Percentiles rank a stretch among this genome's conserved stretches.
These are phyloP conservation scores for Limnanthes douglasii DNA, from an alignment of 345 rosid genomes.

Conservation along the genomic window DNA sequence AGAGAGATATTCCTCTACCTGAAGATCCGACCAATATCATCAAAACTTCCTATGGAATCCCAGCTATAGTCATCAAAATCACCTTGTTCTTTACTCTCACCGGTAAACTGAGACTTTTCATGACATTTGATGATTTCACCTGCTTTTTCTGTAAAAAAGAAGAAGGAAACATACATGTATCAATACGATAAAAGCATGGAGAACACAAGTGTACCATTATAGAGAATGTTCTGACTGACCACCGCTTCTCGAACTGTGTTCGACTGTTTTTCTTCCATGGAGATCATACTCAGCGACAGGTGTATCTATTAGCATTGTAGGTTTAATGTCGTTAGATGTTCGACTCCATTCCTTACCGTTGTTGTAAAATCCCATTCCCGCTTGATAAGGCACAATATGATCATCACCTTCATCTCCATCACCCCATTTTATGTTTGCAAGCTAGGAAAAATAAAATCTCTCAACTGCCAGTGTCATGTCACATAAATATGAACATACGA, in stretches of 20 bases:
- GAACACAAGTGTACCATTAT: slow-evolving; percentile 8
- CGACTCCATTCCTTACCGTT: slow-evolving; percentile 34
- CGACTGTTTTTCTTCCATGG: slow-evolving; percentile 24
- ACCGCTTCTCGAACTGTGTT: slow-evolving; percentile 26
- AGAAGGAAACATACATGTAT: slow-evolving; percentile 14
- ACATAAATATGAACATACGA: slow-evolving; percentile 5
- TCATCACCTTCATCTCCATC: slow-evolving; percentile 55
- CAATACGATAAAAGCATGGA: slow-evolving; percentile 13
- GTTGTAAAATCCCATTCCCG: slow-evolving; percentile 24
- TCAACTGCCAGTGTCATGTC: slow-evolving; percentile 6
- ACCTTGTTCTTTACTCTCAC: slow-evolving; percentile 48
- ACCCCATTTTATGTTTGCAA: slow-evolving; percentile 80
- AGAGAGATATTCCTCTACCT: slow-evolving; percentile 46
- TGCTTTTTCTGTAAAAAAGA: slow-evolving; percentile 25
- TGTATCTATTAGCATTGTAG: slow-evolving; percentile 25
- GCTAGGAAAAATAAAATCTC: slow-evolving; percentile 29
- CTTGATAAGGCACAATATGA: slow-evolving; percentile 65
- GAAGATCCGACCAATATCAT: slow-evolving; percentile 82
- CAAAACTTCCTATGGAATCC: slow-evolving; percentile 94
- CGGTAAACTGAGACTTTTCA: slow-evolving; percentile 33
- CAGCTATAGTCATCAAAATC: slow-evolving; percentile 79
- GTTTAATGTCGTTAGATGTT: slow-evolving; percentile 23
- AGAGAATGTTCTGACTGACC: slow-evolving; percentile 23
- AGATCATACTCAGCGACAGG: slow-evolving; percentile 20
- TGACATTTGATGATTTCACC: slow-evolving; percentile 36